Evolutionary conservation across 2,329 filamentous ascomycete species (phyloP).

Genomic region (Neofusicoccum ribis): DNA sequence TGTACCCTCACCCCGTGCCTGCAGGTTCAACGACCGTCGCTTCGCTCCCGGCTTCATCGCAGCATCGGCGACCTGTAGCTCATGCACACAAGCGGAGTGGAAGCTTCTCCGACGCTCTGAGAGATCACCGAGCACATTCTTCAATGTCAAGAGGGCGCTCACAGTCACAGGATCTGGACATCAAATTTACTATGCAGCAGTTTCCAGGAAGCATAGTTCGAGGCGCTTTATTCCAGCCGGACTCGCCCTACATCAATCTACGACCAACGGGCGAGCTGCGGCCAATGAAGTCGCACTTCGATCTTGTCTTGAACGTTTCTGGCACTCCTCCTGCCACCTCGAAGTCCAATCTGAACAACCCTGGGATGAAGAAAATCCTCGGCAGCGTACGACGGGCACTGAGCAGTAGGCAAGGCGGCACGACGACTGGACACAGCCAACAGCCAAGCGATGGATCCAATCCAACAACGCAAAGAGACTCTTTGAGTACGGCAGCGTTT

Average conservation of each 20-base stretch:
- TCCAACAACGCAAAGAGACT: constrained; percentile 4
- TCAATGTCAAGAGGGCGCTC: background rate
- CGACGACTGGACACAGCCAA: background rate
- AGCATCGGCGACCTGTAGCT: constrained; percentile 35
- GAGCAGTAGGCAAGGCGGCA: constrained; percentile 55
- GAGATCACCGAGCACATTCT: constrained; percentile 57
- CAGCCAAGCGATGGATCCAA: constrained; percentile 15
- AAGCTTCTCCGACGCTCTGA: constrained; percentile 81
- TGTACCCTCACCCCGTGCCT: constrained; percentile 40
- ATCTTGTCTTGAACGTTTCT: constrained; percentile 30
- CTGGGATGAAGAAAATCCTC: constrained; percentile 82
- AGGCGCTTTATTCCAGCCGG: constrained; percentile 80
- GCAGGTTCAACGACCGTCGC: background rate
- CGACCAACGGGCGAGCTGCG: constrained; percentile 30
- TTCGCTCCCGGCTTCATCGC: constrained; percentile 20
- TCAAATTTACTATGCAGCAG: constrained; percentile 37
- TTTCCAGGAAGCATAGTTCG: constrained; percentile 83
- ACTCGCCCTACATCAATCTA: constrained; percentile 74
- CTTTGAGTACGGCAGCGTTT: background rate
- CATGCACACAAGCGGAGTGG: constrained; percentile 75
- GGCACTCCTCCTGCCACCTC: constrained; percentile 24
- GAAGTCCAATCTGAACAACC: constrained; percentile 52
- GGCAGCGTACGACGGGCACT: constrained; percentile 82
- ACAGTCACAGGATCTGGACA: background rate
- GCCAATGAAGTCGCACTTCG: constrained; percentile 32